These are phyloP conservation scores for Fibroporia radiculosa DNA, from an alignment of 768 basidiomycete genomes.

Conservation along the genomic window DNA sequence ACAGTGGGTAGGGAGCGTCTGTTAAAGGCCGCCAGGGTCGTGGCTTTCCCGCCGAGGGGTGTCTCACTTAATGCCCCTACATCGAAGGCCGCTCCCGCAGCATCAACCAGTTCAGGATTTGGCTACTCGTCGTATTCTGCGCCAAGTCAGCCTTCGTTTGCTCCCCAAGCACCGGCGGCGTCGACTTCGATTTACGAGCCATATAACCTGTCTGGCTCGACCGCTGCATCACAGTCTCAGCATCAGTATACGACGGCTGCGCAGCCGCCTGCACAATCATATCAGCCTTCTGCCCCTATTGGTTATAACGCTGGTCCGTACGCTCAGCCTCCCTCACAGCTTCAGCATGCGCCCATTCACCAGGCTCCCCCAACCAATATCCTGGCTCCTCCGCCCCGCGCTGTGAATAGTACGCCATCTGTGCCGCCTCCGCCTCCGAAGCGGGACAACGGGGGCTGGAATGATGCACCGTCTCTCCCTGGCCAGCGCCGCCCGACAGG, in stretches of 20 bases:
- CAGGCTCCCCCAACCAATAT: slow-evolving; percentile 2
- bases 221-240: slow-evolving; percentile 9
- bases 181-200: slow-evolving; percentile 15
- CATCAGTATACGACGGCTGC: slow-evolving; percentile 16
- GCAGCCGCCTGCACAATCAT: slow-evolving; percentile 7
- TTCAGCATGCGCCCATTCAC: slow-evolving; percentile 12
- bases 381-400: slow-evolving; percentile 26
- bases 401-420: slow-evolving; percentile 33
- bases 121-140: slow-evolving; percentile 16
- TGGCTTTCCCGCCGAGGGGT: slow-evolving; percentile 18
- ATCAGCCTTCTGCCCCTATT: slow-evolving; percentile 10
- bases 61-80: slow-evolving; percentile 15
- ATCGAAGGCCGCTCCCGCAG: slow-evolving; percentile 11
- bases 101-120: slow-evolving; percentile 14
- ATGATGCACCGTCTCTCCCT: slow-evolving; percentile 65
- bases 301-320: slow-evolving; percentile 23
- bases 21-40: slow-evolving; percentile 29
- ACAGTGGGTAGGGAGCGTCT: slow-evolving; percentile 39
- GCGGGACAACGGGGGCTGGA: slow-evolving; percentile 79
- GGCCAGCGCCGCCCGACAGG: slow-evolving; percentile 45
- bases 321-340: slow-evolving; percentile 27
- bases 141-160: slow-evolving; percentile 15
- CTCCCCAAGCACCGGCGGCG: slow-evolving; percentile 11
- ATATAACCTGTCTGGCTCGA: slow-evolving; percentile 11
- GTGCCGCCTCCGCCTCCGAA: slow-evolving; percentile 41